Conservation (phyloP, 768 basidiomycete species). For the Hygrophorus russula region DNA sequence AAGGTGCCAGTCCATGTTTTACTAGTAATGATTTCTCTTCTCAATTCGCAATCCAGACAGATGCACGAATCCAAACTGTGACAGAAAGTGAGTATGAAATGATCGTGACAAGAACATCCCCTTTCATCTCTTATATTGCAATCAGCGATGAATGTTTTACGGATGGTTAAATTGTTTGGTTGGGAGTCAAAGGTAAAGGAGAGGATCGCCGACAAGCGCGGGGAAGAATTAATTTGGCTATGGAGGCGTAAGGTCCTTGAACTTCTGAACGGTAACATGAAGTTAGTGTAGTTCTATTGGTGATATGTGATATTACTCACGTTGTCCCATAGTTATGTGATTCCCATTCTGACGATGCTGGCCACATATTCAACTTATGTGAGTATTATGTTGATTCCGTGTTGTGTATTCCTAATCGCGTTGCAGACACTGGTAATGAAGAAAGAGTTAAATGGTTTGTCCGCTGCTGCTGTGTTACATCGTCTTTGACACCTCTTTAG, state of each 20-base stretch:
- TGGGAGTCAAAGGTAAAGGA: constrained; percentile 48
- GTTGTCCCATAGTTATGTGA: constrained; percentile 30
- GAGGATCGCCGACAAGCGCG: constrained; percentile 43
- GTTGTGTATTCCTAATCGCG: no score
- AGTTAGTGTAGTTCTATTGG: constrained; percentile 21
- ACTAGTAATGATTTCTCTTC: no score
- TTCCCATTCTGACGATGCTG: constrained; percentile 58
- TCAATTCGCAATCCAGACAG: constrained; percentile 24
- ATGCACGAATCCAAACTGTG: constrained; percentile 48
- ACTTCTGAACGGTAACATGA: constrained; percentile 30
- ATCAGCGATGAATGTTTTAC: constrained; percentile 30
- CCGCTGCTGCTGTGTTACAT: background rate
- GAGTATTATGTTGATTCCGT: constrained; percentile 15
- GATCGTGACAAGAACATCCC: no score
- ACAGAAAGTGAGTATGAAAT: constrained; percentile 45
- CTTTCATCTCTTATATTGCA: background rate
- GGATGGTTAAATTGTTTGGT: constrained; percentile 66
- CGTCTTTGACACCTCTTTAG: background rate
- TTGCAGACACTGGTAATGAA: constrained; percentile 28
- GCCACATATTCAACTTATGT: constrained; percentile 52
- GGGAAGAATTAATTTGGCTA: constrained; percentile 46
- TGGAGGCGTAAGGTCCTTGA: constrained; percentile 42
- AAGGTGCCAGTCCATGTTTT: constrained; percentile 21
- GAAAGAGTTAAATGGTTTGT: constrained; percentile 21
- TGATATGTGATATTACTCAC: background rate